Conservation (phyloP, 2,329 filamentous ascomycete species). For the Lasiodiplodia sp. region DNA sequence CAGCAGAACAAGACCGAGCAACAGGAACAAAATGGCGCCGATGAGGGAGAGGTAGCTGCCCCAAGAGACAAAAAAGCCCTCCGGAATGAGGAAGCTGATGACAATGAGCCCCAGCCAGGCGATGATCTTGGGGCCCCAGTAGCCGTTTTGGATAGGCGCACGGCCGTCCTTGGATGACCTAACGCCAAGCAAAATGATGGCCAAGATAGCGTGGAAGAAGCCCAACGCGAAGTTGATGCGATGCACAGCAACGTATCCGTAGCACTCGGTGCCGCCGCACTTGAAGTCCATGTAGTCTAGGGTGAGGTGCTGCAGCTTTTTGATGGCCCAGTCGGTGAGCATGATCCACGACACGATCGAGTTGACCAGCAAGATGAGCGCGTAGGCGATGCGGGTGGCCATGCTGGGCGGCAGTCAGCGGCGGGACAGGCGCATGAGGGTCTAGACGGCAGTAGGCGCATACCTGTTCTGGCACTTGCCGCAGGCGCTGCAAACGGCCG, state of each 20-base stretch:
- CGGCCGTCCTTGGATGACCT: conserved; percentile 85
- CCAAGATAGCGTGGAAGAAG: conserved; percentile 88
- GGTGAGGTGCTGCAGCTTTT: conserved; percentile 90
- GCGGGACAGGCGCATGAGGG: neutral
- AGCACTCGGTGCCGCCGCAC: conserved; percentile 86
- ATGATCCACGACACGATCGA: conserved; percentile 98
- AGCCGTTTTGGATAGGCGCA: conserved; percentile 94
- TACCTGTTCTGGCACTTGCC: conserved; percentile 97
- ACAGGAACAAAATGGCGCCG: conserved; percentile 89
- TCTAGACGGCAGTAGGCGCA: conserved; percentile 30
- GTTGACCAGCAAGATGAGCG: conserved; percentile 92
- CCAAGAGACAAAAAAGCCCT: conserved; percentile 93
- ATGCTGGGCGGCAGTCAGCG: conserved; percentile 65
- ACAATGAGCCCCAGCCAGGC: conserved; percentile 88
- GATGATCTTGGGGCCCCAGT: conserved; percentile 96
- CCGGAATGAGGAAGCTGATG: conserved; percentile 93
- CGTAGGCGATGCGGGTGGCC: conserved; percentile 95
- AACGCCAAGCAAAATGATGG: conserved; percentile 84
- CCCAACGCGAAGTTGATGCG: conserved; percentile 98
- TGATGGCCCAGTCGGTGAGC: conserved; percentile 98
- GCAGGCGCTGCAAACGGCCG: conserved; percentile 92
- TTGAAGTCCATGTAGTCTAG: conserved; percentile 96
- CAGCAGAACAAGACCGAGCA: conserved; percentile 88
- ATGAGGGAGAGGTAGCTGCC: conserved; percentile 91
- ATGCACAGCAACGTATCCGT: conserved; percentile 95